These are phyloP conservation scores for Rutstroemia sp. DNA, from an alignment of 2,329 filamentous ascomycete species.

Conservation along the genomic window DNA sequence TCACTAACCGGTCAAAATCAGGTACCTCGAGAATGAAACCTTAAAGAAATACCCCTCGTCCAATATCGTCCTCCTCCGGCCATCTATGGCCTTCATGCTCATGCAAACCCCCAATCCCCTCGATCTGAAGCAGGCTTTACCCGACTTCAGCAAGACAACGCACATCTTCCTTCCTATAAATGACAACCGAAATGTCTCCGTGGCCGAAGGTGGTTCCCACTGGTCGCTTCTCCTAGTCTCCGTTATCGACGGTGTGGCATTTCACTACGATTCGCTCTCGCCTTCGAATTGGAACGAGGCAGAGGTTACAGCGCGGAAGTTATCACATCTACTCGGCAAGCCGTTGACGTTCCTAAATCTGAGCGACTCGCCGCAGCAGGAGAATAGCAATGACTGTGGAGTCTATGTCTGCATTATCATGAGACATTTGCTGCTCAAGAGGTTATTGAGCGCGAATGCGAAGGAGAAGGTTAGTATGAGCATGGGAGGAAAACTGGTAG, in stretches of 20 bases:
- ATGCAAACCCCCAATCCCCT: slow-evolving; percentile 61
- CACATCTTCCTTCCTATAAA: slow-evolving; percentile 97
- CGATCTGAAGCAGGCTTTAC: slow-evolving; percentile 59
- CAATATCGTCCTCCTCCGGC: slow-evolving; percentile 82
- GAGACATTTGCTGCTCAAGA: slow-evolving; percentile 83
- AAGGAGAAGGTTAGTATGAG: slow-evolving; percentile 91
- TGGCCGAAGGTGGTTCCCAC: slow-evolving; percentile 85
- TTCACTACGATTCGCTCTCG: slow-evolving; percentile 89
- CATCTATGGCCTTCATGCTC: slow-evolving; percentile 87
- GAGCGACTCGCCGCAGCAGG: slow-evolving; percentile 80
- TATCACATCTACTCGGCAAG: slow-evolving; percentile 60
- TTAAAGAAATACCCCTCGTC: slow-evolving; percentile 73
- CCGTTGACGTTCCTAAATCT: slow-evolving; percentile 72
- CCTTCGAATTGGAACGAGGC: slow-evolving; percentile 72
- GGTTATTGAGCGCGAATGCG: slow-evolving; percentile 70
- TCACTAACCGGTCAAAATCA: slow-evolving; percentile 21
- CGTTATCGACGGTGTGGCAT: slow-evolving; percentile 80
- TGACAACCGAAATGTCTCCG: slow-evolving; percentile 67
- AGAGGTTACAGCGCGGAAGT: slow-evolving; percentile 57
- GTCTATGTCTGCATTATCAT: slow-evolving; percentile 95
- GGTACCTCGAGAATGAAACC: slow-evolving; percentile 84
- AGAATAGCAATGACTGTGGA: slow-evolving; percentile 88
- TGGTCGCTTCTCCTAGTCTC: slow-evolving; percentile 92
- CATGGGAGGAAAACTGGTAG: slow-evolving; percentile 75
- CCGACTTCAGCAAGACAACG: slow-evolving; percentile 71